Conservation (phyloP, 2,329 filamentous ascomycete genomes). For the Stachybotrys echinatus region DNA sequence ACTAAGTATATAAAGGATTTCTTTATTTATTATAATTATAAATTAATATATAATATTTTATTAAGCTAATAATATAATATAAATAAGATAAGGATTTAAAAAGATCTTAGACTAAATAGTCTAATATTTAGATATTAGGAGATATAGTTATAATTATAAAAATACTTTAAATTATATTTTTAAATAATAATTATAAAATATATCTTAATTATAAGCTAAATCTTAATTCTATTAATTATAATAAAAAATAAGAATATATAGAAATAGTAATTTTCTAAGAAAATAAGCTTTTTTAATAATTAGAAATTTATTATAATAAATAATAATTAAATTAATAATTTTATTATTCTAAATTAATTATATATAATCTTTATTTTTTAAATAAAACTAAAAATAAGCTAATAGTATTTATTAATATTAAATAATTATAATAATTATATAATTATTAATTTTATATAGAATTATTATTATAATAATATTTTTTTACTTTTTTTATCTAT, state of each 20-base stretch:
- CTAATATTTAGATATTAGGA: constrained; percentile 4
- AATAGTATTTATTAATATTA: constrained; percentile 2
- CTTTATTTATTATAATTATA: not conserved
- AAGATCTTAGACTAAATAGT: constrained; percentile 4
- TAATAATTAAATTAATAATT: constrained; percentile 14
- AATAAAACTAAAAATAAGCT: not conserved
- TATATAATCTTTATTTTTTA: constrained; percentile 9
- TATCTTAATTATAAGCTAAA: constrained; percentile 7
- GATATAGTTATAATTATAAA: constrained; percentile 3
- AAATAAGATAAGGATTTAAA: constrained; percentile 7
- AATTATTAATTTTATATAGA: constrained; percentile 4
- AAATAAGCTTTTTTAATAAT: constrained; percentile 4
- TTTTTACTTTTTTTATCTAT: constrained; percentile 1
- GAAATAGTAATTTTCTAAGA: constrained; percentile 10
- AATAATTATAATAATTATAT: constrained; percentile 4
- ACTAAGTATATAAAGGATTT: constrained; percentile 2
- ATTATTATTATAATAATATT: constrained; percentile 1
- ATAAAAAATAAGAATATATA: constrained; percentile 13
- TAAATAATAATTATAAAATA: constrained; percentile 12
- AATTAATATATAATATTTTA: not conserved
- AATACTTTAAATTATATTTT: constrained; percentile 6
- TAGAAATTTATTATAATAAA: constrained; percentile 11
- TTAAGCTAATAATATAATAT: constrained; percentile 3
- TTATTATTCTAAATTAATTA: constrained; percentile 8
- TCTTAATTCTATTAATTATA: constrained; percentile 11